phyloP scores from a whole-genome alignment of 805 yeast species.

The Lachancea kluyveri region DNA sequence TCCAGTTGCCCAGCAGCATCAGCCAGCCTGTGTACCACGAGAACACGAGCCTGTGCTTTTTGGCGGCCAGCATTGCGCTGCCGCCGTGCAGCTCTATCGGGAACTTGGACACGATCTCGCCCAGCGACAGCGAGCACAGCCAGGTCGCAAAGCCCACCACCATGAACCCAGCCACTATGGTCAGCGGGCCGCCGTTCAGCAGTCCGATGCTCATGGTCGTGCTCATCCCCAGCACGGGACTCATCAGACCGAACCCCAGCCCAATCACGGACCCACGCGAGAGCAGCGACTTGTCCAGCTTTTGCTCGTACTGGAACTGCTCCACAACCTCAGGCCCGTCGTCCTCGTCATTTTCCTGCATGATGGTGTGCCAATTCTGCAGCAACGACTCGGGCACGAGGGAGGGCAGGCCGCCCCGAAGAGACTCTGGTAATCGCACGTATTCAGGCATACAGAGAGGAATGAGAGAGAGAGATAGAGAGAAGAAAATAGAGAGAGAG shows the following conservation, averaged over 20 bases:
- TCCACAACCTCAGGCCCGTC: constrained; percentile 53
- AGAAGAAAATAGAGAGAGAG: too few relatives aligned
- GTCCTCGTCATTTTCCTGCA: constrained; percentile 37
- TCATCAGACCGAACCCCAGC: constrained; percentile 74
- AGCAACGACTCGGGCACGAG: constrained; percentile 22
- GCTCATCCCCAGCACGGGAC: constrained; percentile 73
- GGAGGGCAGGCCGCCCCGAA: constrained; percentile 19
- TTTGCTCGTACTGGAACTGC: constrained; percentile 69
- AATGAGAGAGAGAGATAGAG: too few relatives aligned
- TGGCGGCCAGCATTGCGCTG: constrained; percentile 62
- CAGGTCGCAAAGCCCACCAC: constrained; percentile 58
- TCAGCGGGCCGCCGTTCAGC: constrained; percentile 70
- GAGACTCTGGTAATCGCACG: constrained; percentile 15
- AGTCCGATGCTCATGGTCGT: constrained; percentile 67
- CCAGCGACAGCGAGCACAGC: constrained; percentile 61
- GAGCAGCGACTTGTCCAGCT: constrained; percentile 53
- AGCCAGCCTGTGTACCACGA: constrained; percentile 82
- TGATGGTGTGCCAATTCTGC: constrained; percentile 25
- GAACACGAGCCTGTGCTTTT: constrained; percentile 46
- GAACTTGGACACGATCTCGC: constrained; percentile 72
- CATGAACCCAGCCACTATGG: constrained; percentile 71
- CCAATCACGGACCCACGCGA: constrained; percentile 70
- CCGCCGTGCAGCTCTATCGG: constrained; percentile 77
- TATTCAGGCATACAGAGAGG: constrained; percentile 19
- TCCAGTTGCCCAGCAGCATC: constrained; percentile 67